Base-by-base conservation (phyloP, 352 stramenopile genomes). In the Globisporangium canariense region DNA sequence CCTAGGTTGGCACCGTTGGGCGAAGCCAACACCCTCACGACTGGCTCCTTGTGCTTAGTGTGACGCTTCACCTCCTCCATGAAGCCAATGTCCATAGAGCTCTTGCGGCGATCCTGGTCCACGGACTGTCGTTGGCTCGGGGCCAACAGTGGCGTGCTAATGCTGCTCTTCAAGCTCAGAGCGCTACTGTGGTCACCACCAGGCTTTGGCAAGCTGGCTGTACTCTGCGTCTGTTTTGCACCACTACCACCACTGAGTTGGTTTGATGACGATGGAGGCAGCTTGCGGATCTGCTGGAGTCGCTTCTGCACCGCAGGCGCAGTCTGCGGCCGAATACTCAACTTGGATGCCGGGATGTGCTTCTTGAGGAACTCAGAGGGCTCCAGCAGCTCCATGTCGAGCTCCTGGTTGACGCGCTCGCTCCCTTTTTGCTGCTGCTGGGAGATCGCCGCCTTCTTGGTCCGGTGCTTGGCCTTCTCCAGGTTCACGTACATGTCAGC, bases 401-500 rank as follows among this genome's bases (percentile, higher is more conserved):
- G 46, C 2, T 28, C 28, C 14, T 49, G 30, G 30, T 16, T 36
- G 32, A 38, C 55, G 10, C 25, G 6, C 16, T 52, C 45, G 8
- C 14, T n/a, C 6, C 13, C 32, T 36, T 22, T n/a, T 30, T 60
- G n/a, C 5, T 25, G 28, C 3, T 18, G 47, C 25, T 56, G 52
- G n/a, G 51, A 32, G 9, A 66, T 10, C 11, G 30, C 20, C 30
- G 10, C 41, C 45, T 66, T 57, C 11, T 53, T 64, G 25, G 28
- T 22, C 5, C 53, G 58, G 22, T 49, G 43, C 38, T 69, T 72
- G 13, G 55, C 45, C 7, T 60, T 50, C 20, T 80, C 64, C 36
- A 89, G 58, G 53, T 88, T 89, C 0, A 56, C 64, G 56, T 90
- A 90, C 78, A 90, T 89, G 4, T 78, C 74, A 4, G 52, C 54